Evolutionary conservation across 257 asterid genomes (phyloP).

Genomic region (Handroanthus guayacan): DNA sequence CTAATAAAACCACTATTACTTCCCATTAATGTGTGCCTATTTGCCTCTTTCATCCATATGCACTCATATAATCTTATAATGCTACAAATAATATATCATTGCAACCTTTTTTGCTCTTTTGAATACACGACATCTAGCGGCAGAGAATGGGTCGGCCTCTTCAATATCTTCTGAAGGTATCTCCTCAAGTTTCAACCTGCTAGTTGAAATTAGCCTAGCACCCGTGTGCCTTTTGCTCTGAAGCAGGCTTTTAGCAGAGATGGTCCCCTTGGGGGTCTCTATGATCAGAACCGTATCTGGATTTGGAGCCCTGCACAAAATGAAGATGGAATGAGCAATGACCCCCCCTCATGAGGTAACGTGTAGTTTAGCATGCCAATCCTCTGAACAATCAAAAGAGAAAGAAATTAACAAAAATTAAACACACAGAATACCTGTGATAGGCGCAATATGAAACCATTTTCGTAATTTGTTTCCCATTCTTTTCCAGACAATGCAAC

Average conservation of each 20-base stretch:
- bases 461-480: conserved; percentile 87
- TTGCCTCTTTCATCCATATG: neutral
- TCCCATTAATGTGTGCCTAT: neutral
- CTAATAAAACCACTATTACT: conserved; percentile 9
- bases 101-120: conserved; percentile 66
- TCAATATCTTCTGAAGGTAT: conserved; percentile 60
- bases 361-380: conserved; percentile 1
- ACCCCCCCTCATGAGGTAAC: conserved; percentile 12
- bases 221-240: conserved; percentile 75
- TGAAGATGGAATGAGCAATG: conserved; percentile 31
- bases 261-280: conserved; percentile 86
- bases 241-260: conserved; percentile 80
- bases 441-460: conserved; percentile 96
- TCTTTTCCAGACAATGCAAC: conserved; percentile 96
- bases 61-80: neutral
- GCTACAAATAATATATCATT: neutral
- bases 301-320: conserved; percentile 74
- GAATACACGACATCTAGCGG: conserved; percentile 78
- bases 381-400: neutral
- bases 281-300: conserved; percentile 91
- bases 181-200: conserved; percentile 73
- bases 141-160: conserved; percentile 78
- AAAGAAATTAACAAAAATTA: neutral
- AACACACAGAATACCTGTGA: conserved; percentile 73
- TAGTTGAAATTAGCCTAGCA: conserved; percentile 85